Conservation (phyloP, 176 grass and related monocot species). For the Aegilops longissima region DNA sequence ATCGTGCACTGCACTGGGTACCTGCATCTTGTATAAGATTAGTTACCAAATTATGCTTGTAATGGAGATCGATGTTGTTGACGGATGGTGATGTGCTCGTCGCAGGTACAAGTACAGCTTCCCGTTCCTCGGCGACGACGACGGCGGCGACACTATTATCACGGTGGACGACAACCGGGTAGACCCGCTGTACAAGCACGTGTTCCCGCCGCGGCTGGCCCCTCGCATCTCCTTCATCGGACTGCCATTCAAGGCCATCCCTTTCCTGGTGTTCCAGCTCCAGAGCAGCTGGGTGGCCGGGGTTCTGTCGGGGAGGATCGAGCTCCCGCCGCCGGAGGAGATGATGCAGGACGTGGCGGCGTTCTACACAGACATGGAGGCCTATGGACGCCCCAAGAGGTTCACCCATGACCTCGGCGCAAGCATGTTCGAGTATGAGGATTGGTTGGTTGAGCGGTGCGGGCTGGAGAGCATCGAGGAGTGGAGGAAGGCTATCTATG, state of each 20-base stretch:
- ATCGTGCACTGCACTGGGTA: slow-evolving; percentile 63
- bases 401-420: not conserved
- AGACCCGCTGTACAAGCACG: slow-evolving; percentile 60
- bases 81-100: too few relatives aligned
- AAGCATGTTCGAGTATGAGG: not conserved
- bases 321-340: not conserved
- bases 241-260: slow-evolving; percentile 41
- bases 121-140: slow-evolving; percentile 36
- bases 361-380: not conserved
- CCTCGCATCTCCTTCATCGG: slow-evolving; percentile 63
- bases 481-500: not conserved
- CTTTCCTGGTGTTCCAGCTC: not conserved
- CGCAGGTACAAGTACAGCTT: slow-evolving; percentile 62
- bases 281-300: not conserved
- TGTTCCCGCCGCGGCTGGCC: slow-evolving; percentile 27
- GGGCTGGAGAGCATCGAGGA: not conserved
- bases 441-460: not conserved
- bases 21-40: too few relatives aligned
- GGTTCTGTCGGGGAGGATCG: not conserved
- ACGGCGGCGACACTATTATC: too few relatives aligned
- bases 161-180: too few relatives aligned
- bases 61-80: too few relatives aligned
- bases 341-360: not conserved
- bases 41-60: too few relatives aligned
- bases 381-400: not conserved